A percentile compares a stretch with the other conserved stretches of the same genome.
These are phyloP conservation scores for Boletus tomentosulus DNA, from an alignment of 768 basidiomycete species.

Conservation along the genomic window DNA sequence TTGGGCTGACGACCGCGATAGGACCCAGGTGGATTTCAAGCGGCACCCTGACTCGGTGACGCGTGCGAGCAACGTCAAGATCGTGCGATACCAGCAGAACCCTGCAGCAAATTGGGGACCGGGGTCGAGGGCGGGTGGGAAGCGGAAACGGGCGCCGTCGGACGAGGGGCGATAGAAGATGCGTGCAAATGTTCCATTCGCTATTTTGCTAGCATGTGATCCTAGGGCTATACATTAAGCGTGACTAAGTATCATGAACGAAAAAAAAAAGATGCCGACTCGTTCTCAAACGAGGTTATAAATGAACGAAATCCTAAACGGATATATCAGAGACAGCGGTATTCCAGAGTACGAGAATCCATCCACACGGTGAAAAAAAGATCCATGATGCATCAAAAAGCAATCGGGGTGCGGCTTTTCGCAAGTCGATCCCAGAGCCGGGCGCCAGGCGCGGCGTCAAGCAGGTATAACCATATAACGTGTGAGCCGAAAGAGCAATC, in stretches of 20 bases:
- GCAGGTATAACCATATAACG: too few species aligned
- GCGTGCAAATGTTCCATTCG: too few species aligned
- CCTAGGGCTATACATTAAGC: background rate
- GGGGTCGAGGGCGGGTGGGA: conserved; percentile 53
- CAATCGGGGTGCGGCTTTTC: background rate
- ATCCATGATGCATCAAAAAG: background rate
- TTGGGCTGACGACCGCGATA: background rate
- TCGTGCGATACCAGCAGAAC: conserved; percentile 89
- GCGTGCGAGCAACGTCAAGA: conserved; percentile 60
- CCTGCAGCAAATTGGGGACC: conserved; percentile 95
- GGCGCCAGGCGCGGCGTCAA: too few species aligned
- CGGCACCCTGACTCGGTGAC: conserved; percentile 64
- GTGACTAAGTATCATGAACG: background rate
- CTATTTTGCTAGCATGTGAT: background rate
- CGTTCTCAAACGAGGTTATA: too few species aligned
- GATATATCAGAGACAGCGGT: background rate
- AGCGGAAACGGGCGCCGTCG: conserved; percentile 29
- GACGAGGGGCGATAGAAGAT: conserved; percentile 13
- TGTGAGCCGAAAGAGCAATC: background rate
- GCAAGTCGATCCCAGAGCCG: background rate
- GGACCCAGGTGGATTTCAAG: conserved; percentile 72
- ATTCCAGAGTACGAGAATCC: background rate
- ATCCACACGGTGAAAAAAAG: background rate
- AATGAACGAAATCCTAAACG: too few species aligned
- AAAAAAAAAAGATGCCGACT: too few species aligned